Base-by-base conservation (phyloP, 1,284 basidiomycete genomes). In the Pterula multifida region DNA sequence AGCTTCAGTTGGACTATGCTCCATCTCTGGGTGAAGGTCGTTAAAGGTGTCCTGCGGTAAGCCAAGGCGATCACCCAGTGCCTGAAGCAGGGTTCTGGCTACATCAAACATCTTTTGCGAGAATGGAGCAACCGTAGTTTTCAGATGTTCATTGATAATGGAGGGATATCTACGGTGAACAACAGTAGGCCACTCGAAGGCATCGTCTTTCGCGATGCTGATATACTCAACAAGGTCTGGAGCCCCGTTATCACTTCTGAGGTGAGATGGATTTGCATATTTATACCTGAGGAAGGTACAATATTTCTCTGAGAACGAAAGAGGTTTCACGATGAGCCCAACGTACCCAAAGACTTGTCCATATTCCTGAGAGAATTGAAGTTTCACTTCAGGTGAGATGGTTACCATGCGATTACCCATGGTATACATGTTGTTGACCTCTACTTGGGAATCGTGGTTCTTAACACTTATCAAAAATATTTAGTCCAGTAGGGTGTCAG, bases 1-100 rank as follows among this genome's bases (percentile, higher is more conserved):
- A 26, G 68, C 56, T 56, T 71, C 68, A 55, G 66, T 64, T 25
- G 65, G 65, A n/a, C 68, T 69, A 3, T 54, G 61, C 49, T 65
- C 59, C 21, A 63, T 54, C 3, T 63, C 50, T 0, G 51, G 45
- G 53, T 71, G 69, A 28, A 39, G 52, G 56, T 53, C 46, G 2
- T 56, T 55, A 1, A 70, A 58, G 3, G 63, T 59, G 15, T 63
- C 58, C 42, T 53, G n/a, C 0, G 65, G 64, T 0, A 69, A 58
- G 0, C 63, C 62, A 13, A 70, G 62, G 48, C 55, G 55, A 11
- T 55, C 55, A 53, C 64, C 65, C 26, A 69, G 59, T 1, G 62
- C 55, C 9, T 55, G 56, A 12, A 72, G 57, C 13, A 70, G 51
- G 3, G 60, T 57, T 46, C 57, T 54, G 54, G 65, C 65, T 25